These are phyloP conservation scores for Pythium folliculosum DNA, from an alignment of 352 stramenopile species.

Conservation along the genomic window DNA sequence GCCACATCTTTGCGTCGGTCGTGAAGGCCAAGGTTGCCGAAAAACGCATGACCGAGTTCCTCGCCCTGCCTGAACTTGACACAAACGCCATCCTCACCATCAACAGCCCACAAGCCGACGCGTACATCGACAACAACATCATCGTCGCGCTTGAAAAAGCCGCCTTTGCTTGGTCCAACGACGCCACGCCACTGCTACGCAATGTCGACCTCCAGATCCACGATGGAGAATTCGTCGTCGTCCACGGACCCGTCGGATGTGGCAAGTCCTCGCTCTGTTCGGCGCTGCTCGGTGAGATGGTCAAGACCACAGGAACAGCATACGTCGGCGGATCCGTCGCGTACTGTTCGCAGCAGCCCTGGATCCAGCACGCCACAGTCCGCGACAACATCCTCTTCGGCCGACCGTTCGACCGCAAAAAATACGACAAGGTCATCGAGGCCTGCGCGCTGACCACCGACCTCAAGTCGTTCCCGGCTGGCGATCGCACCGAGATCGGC, in stretches of 20 bases:
- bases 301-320: slow-evolving; percentile 5
- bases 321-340: slow-evolving; percentile 42
- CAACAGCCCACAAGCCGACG: slow-evolving; percentile 11
- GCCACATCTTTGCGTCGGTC: slow-evolving; percentile 52
- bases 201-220: slow-evolving; percentile 66
- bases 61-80: slow-evolving; percentile 50
- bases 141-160: slow-evolving; percentile 35
- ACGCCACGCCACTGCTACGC: slow-evolving; percentile 29
- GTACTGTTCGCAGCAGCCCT: slow-evolving; percentile 75
- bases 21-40: slow-evolving; percentile 84
- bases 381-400: slow-evolving; percentile 92
- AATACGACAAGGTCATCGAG: slow-evolving; percentile 48
- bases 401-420: slow-evolving; percentile 34
- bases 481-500: slow-evolving; percentile 61
- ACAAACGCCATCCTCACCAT: slow-evolving; percentile 15
- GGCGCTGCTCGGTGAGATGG: slow-evolving; percentile 90
- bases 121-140: slow-evolving; percentile 24
- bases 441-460: slow-evolving; percentile 49
- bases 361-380: slow-evolving; percentile 70
- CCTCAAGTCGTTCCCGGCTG: slow-evolving; percentile 52
- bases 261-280: slow-evolving; percentile 93
- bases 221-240: slow-evolving; percentile 77
- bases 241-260: slow-evolving; percentile 88
- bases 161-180: slow-evolving; percentile 32
- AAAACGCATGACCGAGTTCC: slow-evolving; percentile 27